Conservation (phyloP, 164 flowering plant species). For the Aristolochia californica region DNA sequence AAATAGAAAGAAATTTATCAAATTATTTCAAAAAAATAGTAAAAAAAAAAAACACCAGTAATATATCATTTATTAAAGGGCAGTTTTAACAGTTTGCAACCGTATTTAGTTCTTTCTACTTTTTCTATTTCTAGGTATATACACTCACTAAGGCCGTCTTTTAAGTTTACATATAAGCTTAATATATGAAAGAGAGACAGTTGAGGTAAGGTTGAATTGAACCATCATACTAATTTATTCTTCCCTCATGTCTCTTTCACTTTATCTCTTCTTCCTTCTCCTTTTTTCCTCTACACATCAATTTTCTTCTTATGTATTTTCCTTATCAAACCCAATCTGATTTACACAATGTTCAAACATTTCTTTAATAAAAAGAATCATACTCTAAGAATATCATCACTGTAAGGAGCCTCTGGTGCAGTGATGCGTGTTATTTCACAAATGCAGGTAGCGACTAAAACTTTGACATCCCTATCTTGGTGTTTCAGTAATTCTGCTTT, state of each 20-base stretch:
- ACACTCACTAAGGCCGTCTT: too few relatives aligned
- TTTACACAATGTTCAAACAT: too few relatives aligned
- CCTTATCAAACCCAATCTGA: too few relatives aligned
- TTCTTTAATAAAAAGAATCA: conserved; percentile 6
- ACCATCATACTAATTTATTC: not conserved
- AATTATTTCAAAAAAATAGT: conserved; percentile 5
- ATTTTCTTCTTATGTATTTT: too few relatives aligned
- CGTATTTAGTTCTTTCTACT: too few relatives aligned
- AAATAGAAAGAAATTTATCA: not conserved
- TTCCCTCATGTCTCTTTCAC: too few relatives aligned
- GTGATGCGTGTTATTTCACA: conserved; percentile 94
- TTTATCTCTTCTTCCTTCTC: too few relatives aligned
- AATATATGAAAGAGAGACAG: too few relatives aligned
- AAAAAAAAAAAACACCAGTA: not conserved
- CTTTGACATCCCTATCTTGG: conserved; percentile 80
- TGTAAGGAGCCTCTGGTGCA: conserved; percentile 95
- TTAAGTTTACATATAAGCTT: too few relatives aligned
- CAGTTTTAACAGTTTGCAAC: not conserved
- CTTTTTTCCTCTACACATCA: too few relatives aligned
- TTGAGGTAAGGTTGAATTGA: not conserved
- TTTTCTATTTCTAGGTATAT: too few relatives aligned
- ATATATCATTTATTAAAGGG: not conserved
- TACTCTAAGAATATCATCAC: conserved; percentile 84
- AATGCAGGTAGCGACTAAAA: conserved; percentile 84
- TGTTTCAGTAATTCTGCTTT: conserved; percentile 76